Conservation (phyloP, 495 filamentous ascomycete species). For the Bacidia rubella region DNA sequence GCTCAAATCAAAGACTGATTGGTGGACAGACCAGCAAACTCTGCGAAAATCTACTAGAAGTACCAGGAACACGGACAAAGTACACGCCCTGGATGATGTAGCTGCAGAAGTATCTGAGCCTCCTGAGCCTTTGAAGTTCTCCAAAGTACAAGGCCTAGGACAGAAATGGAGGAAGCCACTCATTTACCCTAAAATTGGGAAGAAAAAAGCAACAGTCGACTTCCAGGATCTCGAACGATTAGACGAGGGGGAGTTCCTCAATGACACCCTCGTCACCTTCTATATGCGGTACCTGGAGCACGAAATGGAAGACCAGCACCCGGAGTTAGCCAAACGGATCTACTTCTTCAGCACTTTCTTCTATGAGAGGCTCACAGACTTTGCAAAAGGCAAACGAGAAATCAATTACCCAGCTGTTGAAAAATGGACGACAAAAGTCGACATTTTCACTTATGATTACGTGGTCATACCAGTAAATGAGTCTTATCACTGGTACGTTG, state of each 20-base stretch:
- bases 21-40: neutral
- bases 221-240: conserved; percentile 67
- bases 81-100: neutral
- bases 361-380: conserved; percentile 56
- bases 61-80: neutral
- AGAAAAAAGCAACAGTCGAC: conserved; percentile 61
- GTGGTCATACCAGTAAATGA: conserved; percentile 89
- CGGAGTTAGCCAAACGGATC: conserved; percentile 46
- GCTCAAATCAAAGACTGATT: neutral
- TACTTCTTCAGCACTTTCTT: conserved; percentile 93
- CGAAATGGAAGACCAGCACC: conserved; percentile 39
- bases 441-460: conserved; percentile 77
- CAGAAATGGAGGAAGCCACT: conserved; percentile 40
- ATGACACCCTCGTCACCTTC: conserved; percentile 84
- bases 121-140: conserved; percentile 6
- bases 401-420: conserved; percentile 75
- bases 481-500: conserved; percentile 80
- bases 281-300: conserved; percentile 67
- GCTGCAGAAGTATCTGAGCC: neutral
- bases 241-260: conserved; percentile 74
- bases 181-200: conserved; percentile 53
- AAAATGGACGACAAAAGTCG: conserved; percentile 77
- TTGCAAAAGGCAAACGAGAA: conserved; percentile 36
- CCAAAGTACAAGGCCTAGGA: conserved; percentile 14
- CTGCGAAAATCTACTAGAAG: neutral